phyloP scores from a whole-genome alignment of 805 yeast species.

The Wickerhamiella shivajii region DNA sequence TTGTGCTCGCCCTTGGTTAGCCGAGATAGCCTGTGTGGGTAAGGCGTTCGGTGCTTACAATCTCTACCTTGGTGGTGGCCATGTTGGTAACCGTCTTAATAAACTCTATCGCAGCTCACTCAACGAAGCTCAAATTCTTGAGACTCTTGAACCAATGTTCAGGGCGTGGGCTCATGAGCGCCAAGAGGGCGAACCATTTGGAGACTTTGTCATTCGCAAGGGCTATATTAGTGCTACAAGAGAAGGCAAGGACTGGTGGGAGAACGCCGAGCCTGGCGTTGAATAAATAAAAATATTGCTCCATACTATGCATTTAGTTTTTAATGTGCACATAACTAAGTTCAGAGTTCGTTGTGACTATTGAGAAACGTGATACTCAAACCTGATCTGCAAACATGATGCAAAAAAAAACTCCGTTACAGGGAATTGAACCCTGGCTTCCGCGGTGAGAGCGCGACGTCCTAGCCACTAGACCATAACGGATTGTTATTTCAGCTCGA shows the following conservation, averaged over 20 bases:
- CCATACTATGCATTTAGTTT: neutral
- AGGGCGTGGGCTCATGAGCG: slow-evolving; percentile 91
- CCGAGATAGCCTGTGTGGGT: slow-evolving; percentile 90
- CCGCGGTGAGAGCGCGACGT: slow-evolving; percentile 10
- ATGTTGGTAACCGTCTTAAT: slow-evolving; percentile 82
- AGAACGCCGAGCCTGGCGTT: slow-evolving; percentile 40
- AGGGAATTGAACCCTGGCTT: slow-evolving; percentile 9
- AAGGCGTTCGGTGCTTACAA: slow-evolving; percentile 90
- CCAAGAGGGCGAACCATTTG: slow-evolving; percentile 83
- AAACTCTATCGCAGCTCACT: slow-evolving; percentile 78
- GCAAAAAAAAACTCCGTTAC: slow-evolving; percentile 4
- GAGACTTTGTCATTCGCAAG: slow-evolving; percentile 76
- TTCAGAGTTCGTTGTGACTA: neutral
- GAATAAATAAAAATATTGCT: slow-evolving; percentile 10
- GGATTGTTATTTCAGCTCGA: neutral
- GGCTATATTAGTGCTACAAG: slow-evolving; percentile 81
- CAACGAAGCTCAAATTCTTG: slow-evolving; percentile 77
- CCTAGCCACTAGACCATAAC: slow-evolving; percentile 10
- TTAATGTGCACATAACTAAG: neutral
- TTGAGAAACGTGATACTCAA: neutral
- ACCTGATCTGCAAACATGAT: neutral
- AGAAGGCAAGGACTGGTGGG: slow-evolving; percentile 92
- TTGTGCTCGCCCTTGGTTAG: slow-evolving; percentile 97
- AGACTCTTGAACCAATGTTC: slow-evolving; percentile 67
- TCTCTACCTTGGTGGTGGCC: slow-evolving; percentile 91